phyloP scores from a whole-genome alignment of 2,329 filamentous ascomycete species.

The Penicillium thymicola region DNA sequence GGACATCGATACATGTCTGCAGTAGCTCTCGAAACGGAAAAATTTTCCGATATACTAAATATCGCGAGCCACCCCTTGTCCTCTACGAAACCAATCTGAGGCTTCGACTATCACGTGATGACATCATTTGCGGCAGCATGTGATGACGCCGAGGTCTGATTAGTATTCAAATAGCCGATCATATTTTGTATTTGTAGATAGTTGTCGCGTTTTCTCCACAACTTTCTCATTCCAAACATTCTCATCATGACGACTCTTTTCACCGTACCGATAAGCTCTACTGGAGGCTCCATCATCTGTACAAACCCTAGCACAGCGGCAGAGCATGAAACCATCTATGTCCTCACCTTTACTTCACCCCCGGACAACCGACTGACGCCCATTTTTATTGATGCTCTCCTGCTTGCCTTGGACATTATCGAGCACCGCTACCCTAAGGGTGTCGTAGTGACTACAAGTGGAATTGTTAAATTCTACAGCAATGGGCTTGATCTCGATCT shows the following conservation, averaged over 20 bases:
- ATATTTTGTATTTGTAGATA: not conserved
- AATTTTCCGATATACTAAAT: no score
- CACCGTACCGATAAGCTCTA: constrained; percentile 55
- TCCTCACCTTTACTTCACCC: constrained; percentile 67
- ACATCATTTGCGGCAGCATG: not conserved
- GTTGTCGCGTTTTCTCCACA: not conserved
- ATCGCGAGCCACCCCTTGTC: no score
- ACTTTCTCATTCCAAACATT: not conserved
- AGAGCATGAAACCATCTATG: constrained; percentile 55
- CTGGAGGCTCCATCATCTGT: constrained; percentile 60
- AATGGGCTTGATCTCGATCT: constrained; percentile 77
- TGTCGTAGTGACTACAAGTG: constrained; percentile 73
- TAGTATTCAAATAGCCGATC: not conserved
- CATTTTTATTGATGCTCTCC: constrained; percentile 63
- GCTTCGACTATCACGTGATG: not conserved
- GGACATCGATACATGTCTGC: no score
- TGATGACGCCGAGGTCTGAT: constrained; percentile 4
- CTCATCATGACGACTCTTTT: constrained; percentile 50
- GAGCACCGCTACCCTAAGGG: constrained; percentile 66
- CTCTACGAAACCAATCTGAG: not conserved
- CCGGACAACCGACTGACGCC: constrained; percentile 75
- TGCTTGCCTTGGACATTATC: constrained; percentile 71
- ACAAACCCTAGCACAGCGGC: constrained; percentile 54
- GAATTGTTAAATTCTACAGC: constrained; percentile 74
- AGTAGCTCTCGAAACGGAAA: no score